Conservation (phyloP, 352 stramenopile species). For the Pythium sp. region DNA sequence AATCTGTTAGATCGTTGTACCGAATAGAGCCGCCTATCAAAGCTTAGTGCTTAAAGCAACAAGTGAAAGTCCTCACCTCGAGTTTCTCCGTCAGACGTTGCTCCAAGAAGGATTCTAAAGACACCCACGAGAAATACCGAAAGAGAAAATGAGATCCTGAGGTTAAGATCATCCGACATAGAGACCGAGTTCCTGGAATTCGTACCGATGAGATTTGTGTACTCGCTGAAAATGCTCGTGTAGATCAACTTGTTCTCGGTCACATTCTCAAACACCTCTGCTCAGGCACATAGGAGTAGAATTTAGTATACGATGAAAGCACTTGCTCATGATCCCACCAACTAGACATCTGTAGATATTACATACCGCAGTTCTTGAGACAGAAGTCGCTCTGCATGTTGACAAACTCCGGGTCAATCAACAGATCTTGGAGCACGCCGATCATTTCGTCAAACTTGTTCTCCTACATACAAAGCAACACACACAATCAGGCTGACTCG, state of each 20-base stretch:
- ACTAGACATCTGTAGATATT: not conserved
- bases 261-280: slow-evolving; percentile 82
- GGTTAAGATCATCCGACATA: not conserved
- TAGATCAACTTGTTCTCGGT: slow-evolving; percentile 86
- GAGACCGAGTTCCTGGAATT: not conserved
- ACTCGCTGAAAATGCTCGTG: slow-evolving; percentile 77
- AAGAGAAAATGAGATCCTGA: not conserved
- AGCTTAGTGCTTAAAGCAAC: not conserved
- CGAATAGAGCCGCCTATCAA: not conserved
- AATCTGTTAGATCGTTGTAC: not conserved
- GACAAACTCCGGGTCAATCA: slow-evolving; percentile 81
- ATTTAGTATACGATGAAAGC: not conserved
- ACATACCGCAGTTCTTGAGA: slow-evolving; percentile 68
- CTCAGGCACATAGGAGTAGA: not conserved
- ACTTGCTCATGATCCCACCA: not conserved
- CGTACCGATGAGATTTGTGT: slow-evolving; percentile 75
- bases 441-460: slow-evolving; percentile 82
- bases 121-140: not conserved
- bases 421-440: slow-evolving; percentile 67
- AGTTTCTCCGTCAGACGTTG: slow-evolving; percentile 58
- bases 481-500: not conserved
- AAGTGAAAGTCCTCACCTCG: slow-evolving; percentile 30
- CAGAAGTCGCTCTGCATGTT: slow-evolving; percentile 78
- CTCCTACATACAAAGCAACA: slow-evolving; percentile 24
- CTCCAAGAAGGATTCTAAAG: slow-evolving; percentile 60